phyloP scores from a whole-genome alignment of 1,139 yeast species.

The Suhomyces terraborum region DNA sequence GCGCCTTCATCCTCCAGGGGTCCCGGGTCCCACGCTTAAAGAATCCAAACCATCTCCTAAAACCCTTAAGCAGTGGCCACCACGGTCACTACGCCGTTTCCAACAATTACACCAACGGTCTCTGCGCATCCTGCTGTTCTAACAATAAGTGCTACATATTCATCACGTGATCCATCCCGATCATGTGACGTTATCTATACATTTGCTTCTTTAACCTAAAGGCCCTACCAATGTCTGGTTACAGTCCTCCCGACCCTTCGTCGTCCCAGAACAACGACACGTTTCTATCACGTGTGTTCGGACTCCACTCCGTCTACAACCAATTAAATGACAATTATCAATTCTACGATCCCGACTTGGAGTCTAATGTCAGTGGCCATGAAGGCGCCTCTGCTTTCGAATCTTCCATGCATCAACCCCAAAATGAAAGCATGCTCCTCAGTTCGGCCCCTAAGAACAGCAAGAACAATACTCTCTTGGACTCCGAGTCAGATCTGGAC shows the following conservation, averaged over 20 bases:
- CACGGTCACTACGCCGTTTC: no score
- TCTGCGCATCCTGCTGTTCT: no score
- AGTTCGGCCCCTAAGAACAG: conserved; percentile 9
- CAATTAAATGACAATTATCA: conserved; percentile 44
- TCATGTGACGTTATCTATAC: conserved; percentile 4
- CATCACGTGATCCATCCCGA: background rate
- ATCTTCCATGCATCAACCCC: background rate
- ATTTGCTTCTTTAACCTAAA: background rate
- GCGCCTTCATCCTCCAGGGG: no score
- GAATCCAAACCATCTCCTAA: no score
- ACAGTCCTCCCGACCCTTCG: conserved; percentile 7
- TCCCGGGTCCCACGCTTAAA: no score
- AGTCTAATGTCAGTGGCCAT: conserved; percentile 11
- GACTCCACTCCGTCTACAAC: conserved; percentile 51
- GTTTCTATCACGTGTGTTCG: conserved; percentile 58
- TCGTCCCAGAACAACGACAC: conserved; percentile 40
- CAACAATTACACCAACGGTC: background rate
- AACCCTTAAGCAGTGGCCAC: no score
- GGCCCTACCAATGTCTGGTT: conserved; percentile 8
- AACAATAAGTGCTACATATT: no score
- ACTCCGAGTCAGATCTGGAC: conserved; percentile 42
- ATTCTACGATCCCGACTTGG: conserved; percentile 42
- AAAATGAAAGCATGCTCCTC: conserved; percentile 2
- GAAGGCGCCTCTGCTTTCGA: background rate
- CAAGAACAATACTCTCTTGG: conserved; percentile 22